These are phyloP conservation scores for Aspergillus floridensis DNA, from an alignment of 2,329 filamentous ascomycete genomes.

Conservation along the genomic window DNA sequence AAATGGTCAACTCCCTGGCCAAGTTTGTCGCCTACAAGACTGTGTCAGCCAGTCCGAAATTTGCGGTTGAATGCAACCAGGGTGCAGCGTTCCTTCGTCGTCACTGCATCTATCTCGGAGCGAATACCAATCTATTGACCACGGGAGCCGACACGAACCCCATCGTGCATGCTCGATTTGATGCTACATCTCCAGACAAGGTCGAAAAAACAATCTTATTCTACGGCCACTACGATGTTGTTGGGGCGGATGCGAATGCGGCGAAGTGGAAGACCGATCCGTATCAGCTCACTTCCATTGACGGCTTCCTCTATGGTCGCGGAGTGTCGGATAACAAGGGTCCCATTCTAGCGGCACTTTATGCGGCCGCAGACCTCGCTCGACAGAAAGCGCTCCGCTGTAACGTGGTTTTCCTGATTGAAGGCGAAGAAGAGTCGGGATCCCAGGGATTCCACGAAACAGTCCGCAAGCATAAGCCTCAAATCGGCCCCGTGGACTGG, in stretches of 20 bases:
- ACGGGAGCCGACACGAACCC: slow-evolving; percentile 79
- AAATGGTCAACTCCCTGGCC: slow-evolving; percentile 66
- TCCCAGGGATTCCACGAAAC: slow-evolving; percentile 87
- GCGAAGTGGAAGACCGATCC: slow-evolving; percentile 85
- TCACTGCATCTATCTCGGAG: slow-evolving; percentile 88
- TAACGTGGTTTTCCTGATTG: slow-evolving; percentile 90
- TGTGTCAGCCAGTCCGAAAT: slow-evolving; percentile 80
- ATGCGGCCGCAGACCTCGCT: slow-evolving; percentile 84
- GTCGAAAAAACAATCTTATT: slow-evolving; percentile 85
- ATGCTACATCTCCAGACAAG: slow-evolving; percentile 64
- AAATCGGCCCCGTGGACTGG: slow-evolving; percentile 90
- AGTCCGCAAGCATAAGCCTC: slow-evolving; percentile 72
- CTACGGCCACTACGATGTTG: slow-evolving; percentile 97
- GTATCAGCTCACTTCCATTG: slow-evolving; percentile 82
- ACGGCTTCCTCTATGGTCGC: slow-evolving; percentile 90
- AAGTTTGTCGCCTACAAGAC: slow-evolving; percentile 92
- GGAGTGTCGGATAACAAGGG: slow-evolving; percentile 99
- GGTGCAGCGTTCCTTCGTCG: slow-evolving; percentile 87
- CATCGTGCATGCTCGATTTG: slow-evolving; percentile 88
- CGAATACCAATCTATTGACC: slow-evolving; percentile 84
- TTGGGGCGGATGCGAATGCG: slow-evolving; percentile 78
- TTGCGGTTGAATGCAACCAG: slow-evolving; percentile 85
- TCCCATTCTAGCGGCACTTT: slow-evolving; percentile 88
- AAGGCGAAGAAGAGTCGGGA: slow-evolving; percentile 94
- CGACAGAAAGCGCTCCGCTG: slow-evolving; percentile 80